phyloP scores from a whole-genome alignment of 2,329 filamentous ascomycete genomes.

The Emmonsiellopsis sp. region DNA sequence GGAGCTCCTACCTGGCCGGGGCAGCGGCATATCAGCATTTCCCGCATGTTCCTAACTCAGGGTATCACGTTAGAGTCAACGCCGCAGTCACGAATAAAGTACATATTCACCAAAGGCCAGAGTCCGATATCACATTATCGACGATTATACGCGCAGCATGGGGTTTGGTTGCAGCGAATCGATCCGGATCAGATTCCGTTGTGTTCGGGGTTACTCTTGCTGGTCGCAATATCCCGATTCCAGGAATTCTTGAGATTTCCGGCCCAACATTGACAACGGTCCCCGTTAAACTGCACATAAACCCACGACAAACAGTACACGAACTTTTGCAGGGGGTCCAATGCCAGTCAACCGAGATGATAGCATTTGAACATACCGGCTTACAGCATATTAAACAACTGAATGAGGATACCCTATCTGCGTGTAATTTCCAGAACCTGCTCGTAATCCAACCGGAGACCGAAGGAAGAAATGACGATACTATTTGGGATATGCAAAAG shows the following conservation, averaged over 20 bases:
- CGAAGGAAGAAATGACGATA: not conserved
- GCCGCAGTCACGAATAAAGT: not conserved
- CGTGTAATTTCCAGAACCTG: not conserved
- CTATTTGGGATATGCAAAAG: not conserved
- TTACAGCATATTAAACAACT: slow-evolving; percentile 42
- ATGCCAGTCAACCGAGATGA: slow-evolving; percentile 44
- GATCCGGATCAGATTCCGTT: slow-evolving; percentile 30
- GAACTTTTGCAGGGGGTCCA: slow-evolving; percentile 47
- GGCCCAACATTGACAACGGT: slow-evolving; percentile 33
- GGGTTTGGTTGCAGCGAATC: slow-evolving; percentile 28
- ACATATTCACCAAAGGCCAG: not conserved
- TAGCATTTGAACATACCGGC: slow-evolving; percentile 47
- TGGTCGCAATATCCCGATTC: slow-evolving; percentile 27
- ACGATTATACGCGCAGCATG: slow-evolving; percentile 33
- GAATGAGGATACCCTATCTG: slow-evolving; percentile 28
- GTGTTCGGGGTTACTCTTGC: slow-evolving; percentile 35
- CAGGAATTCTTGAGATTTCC: slow-evolving; percentile 29
- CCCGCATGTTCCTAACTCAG: not conserved
- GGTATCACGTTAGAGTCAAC: not conserved
- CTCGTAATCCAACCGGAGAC: not conserved
- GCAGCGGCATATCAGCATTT: slow-evolving; percentile 20
- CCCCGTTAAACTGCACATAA: slow-evolving; percentile 28
- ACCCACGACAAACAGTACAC: slow-evolving; percentile 22
- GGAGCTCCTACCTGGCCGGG: slow-evolving; percentile 30
- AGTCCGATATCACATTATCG: slow-evolving; percentile 15